A percentile compares a stretch with the other conserved stretches of the same genome.
Conservation (phyloP, 768 basidiomycete species). For the Phanerochaete sordida region DNA sequence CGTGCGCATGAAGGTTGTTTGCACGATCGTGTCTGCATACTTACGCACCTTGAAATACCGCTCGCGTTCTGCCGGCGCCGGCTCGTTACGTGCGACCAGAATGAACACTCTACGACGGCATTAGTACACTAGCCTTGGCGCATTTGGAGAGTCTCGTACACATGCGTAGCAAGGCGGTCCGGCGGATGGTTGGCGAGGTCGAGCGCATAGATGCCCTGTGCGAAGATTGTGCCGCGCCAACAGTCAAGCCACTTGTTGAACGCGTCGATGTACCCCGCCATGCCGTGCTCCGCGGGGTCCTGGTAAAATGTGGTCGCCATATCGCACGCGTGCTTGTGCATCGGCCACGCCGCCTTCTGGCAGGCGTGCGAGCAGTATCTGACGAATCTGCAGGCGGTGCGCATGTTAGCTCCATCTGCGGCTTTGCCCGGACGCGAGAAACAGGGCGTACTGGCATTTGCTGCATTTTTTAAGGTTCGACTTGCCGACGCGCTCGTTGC, state of each 20-base stretch:
- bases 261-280: not conserved
- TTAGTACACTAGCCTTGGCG: not conserved
- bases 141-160: not conserved
- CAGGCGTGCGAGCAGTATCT: not conserved
- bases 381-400: not conserved
- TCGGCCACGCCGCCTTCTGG: not conserved
- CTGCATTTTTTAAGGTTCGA: not conserved
- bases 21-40: not conserved
- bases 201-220: not conserved
- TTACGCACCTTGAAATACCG: not conserved
- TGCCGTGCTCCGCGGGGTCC: not conserved
- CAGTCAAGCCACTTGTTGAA: not conserved
- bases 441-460: not conserved
- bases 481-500: not conserved
- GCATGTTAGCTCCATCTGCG: not conserved
- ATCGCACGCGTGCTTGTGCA: not conserved
- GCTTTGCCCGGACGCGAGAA: not conserved
- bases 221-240: not conserved
- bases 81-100: not conserved
- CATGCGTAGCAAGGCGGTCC: not conserved
- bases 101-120: not conserved
- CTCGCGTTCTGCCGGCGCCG: not conserved
- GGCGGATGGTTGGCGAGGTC: not conserved
- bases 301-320: not conserved
- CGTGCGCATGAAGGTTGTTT: not conserved